These are phyloP conservation scores for Fusarium haematococcum DNA, from an alignment of 2,329 filamentous ascomycete genomes.

Conservation along the genomic window DNA sequence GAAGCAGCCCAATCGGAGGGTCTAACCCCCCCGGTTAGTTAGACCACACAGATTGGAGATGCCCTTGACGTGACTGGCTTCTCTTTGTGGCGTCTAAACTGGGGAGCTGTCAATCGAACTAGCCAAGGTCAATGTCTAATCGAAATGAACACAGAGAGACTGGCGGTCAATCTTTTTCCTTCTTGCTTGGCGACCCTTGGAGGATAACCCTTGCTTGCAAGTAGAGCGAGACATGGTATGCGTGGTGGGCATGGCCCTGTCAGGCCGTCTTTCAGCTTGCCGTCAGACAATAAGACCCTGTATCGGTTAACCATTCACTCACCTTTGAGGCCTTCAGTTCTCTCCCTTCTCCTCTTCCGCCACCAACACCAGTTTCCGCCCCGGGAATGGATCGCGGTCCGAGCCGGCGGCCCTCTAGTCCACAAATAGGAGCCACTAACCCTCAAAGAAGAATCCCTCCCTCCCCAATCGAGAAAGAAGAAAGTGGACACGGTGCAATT, in stretches of 20 bases:
- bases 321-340: not conserved
- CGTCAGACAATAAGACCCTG: not conserved
- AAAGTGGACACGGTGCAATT: not conserved
- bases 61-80: constrained; percentile 1
- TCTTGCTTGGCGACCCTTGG: not conserved
- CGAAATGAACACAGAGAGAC: not conserved
- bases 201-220: not conserved
- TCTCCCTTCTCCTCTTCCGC: not conserved
- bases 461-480: not conserved
- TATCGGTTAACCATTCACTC: not conserved
- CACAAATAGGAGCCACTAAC: not conserved
- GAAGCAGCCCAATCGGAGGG: not conserved
- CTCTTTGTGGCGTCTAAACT: not conserved
- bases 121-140: constrained; percentile 1
- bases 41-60: not conserved
- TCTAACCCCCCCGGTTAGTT: not conserved
- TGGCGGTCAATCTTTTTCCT: not conserved
- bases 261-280: not conserved
- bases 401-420: constrained; percentile 1
- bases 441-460: not conserved
- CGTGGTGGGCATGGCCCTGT: not conserved
- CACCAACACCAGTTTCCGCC: not conserved
- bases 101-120: not conserved
- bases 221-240: not conserved
- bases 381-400: constrained; percentile 6